Evolutionary conservation across 2,329 filamentous ascomycete species (phyloP).

Genomic region (Penicillium thymicola): DNA sequence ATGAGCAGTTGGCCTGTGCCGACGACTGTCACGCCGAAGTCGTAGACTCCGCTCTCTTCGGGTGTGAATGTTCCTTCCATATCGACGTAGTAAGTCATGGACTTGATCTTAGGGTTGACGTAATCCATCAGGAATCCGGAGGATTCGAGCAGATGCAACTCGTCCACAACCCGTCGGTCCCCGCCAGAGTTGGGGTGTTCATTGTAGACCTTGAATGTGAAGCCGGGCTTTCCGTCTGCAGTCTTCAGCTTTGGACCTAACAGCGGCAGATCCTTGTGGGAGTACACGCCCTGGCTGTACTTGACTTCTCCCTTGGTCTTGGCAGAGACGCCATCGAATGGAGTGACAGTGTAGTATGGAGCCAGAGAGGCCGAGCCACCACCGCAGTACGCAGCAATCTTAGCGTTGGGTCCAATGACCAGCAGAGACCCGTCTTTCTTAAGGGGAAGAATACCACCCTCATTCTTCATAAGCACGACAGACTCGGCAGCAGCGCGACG

Average conservation of each 20-base stretch:
- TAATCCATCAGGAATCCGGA: conserved; percentile 53
- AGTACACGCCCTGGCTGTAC: conserved; percentile 62
- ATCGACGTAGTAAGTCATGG: conserved; percentile 56
- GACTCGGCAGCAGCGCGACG: conserved; percentile 65
- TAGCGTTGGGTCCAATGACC: conserved; percentile 56
- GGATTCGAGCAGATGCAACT: conserved; percentile 45
- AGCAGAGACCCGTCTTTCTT: conserved; percentile 47
- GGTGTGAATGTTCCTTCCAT: conserved; percentile 60
- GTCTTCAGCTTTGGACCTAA: conserved; percentile 54
- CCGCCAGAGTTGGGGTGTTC: conserved; percentile 50
- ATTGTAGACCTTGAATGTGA: conserved; percentile 62
- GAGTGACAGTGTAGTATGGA: conserved; percentile 46
- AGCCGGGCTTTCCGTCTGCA: conserved; percentile 53
- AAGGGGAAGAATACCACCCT: conserved; percentile 60
- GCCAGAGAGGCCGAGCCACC: conserved; percentile 61
- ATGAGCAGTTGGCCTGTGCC: conserved; percentile 65
- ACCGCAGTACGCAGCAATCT: conserved; percentile 51
- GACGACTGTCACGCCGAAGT: conserved; percentile 64
- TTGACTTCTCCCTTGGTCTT: conserved; percentile 37
- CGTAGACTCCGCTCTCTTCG: conserved; percentile 59
- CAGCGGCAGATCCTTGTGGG: conserved; percentile 62
- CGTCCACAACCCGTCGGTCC: conserved; percentile 52
- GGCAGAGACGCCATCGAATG: conserved; percentile 43
- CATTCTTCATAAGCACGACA: conserved; percentile 72
- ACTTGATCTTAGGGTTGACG: conserved; percentile 52